phyloP scores from a whole-genome alignment of 495 filamentous ascomycete species.

The Aspergillus cavernicola region DNA sequence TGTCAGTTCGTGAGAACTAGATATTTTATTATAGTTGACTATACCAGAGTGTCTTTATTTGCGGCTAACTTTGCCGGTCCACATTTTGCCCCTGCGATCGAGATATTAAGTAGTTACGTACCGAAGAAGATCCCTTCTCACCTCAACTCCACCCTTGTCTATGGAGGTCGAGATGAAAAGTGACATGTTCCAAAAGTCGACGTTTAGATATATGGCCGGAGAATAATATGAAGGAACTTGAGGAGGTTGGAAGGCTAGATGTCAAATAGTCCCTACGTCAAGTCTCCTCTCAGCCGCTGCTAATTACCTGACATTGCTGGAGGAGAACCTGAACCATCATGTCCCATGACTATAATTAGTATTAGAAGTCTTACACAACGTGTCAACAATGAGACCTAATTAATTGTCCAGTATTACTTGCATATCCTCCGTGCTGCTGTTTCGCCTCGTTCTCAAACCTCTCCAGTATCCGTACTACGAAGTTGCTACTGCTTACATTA shows the following conservation, averaged over 20 bases:
- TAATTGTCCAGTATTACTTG: constrained; percentile 15
- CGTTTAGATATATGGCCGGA: too few relatives aligned
- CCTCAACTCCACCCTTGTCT: neutral
- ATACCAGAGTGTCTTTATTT: neutral
- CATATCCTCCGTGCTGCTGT: constrained; percentile 9
- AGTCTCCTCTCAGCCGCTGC: constrained; percentile 2
- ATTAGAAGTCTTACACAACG: neutral
- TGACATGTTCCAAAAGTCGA: too few relatives aligned
- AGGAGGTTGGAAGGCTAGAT: too few relatives aligned
- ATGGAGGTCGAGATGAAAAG: constrained; percentile 11
- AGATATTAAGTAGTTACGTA: constrained; percentile 12
- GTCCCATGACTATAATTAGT: constrained; percentile 1
- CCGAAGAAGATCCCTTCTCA: neutral
- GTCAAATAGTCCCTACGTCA: neutral
- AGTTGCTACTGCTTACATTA: constrained; percentile 25
- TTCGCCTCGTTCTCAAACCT: constrained; percentile 12
- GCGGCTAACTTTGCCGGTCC: constrained; percentile 17
- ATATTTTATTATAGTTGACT: too few relatives aligned
- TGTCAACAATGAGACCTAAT: constrained; percentile 6
- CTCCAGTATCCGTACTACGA: too few relatives aligned
- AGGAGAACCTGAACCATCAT: neutral
- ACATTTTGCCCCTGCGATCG: constrained; percentile 19
- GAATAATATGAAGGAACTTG: too few relatives aligned
- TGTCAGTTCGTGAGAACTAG: too few relatives aligned
- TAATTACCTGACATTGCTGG: constrained; percentile 1